Evolutionary conservation across 805 yeast genomes (phyloP).

Genomic region (Hanseniaspora nectarophila): DNA sequence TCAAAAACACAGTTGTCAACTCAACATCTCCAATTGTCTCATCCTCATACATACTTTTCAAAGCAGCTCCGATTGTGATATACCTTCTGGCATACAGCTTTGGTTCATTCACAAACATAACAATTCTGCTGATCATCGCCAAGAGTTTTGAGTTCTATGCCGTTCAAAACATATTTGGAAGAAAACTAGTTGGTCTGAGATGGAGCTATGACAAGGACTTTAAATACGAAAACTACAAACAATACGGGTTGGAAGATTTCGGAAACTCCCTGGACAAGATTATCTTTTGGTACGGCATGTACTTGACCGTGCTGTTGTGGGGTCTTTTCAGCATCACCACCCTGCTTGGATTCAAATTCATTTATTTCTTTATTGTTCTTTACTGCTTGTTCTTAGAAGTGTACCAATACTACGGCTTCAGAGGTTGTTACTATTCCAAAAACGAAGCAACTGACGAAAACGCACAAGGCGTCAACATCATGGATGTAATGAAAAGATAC

Average conservation of each 20-base stretch:
- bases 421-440: conserved; percentile 85
- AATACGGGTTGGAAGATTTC: conserved; percentile 32
- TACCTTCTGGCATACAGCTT: conserved; percentile 22
- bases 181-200: conserved; percentile 77
- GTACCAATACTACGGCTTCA: conserved; percentile 81
- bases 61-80: conserved; percentile 26
- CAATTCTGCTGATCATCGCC: conserved; percentile 63
- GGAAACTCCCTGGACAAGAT: conserved; percentile 4
- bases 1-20: conserved; percentile 27
- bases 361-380: conserved; percentile 48
- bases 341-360: conserved; percentile 60
- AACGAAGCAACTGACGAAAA: conserved; percentile 18
- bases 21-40: conserved; percentile 28
- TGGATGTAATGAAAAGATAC: conserved; percentile 10
- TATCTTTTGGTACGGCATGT: conserved; percentile 29
- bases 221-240: conserved; percentile 28
- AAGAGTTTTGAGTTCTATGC: conserved; percentile 90
- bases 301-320: conserved; percentile 71
- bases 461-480: conserved; percentile 15
- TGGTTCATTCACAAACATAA: conserved; percentile 34
- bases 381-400: conserved; percentile 62
- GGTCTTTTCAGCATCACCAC: conserved; percentile 62
- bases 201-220: conserved; percentile 82
- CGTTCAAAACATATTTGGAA: conserved; percentile 79
- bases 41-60: conserved; percentile 25